Conservation (phyloP, 169 alveolate genomes). For the Ichthyophthirius multifiliis region DNA sequence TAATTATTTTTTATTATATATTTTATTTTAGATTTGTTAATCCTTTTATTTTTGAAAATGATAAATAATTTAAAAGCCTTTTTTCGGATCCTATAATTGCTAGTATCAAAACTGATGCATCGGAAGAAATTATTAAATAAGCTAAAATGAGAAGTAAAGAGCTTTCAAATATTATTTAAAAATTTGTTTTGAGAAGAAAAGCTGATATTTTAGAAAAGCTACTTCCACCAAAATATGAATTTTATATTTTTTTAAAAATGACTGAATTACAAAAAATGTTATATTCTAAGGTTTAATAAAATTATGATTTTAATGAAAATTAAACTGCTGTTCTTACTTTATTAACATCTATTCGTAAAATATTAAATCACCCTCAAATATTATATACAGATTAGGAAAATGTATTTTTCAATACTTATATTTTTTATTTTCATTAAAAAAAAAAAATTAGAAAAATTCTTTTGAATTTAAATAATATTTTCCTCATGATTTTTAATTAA, state of each 20-base stretch:
- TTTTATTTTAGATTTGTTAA: constrained; percentile 38
- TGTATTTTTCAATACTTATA: not conserved
- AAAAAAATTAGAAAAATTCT: not conserved
- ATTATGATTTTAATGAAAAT: not conserved
- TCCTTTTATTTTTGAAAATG: constrained; percentile 49
- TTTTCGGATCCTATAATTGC: constrained; percentile 51
- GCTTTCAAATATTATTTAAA: constrained; percentile 36
- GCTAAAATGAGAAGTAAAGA: constrained; percentile 43
- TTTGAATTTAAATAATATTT: not conserved
- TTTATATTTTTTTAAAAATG: constrained; percentile 39
- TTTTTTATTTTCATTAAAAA: not conserved
- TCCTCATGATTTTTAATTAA: not conserved
- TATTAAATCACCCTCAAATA: constrained; percentile 6
- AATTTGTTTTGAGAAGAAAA: constrained; percentile 65
- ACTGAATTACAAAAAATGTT: constrained; percentile 10
- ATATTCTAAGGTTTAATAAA: not conserved
- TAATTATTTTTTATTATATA: not conserved
- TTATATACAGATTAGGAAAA: constrained; percentile 2
- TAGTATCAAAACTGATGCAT: constrained; percentile 5
- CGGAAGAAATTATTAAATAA: not conserved
- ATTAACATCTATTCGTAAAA: not conserved
- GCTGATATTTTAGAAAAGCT: constrained; percentile 49
- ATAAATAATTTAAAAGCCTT: constrained; percentile 49
- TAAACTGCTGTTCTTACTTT: not conserved
- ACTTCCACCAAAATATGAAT: constrained; percentile 57